Base-by-base conservation (phyloP, 768 basidiomycete species). In the Porphyrellus cyaneotinctus region DNA sequence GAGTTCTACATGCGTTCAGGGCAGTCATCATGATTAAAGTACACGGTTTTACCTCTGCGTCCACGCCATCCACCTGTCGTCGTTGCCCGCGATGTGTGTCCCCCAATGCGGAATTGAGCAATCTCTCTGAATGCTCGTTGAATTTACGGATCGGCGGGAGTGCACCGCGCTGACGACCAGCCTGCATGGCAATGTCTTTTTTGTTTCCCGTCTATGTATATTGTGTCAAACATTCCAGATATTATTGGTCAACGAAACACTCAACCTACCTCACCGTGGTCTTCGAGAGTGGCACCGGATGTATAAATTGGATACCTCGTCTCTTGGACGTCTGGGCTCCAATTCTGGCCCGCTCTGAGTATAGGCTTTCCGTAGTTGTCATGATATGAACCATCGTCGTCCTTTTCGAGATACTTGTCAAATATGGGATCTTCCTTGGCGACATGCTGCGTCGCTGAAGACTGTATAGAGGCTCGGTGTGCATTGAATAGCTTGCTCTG, bases 111-210 rank as follows among this genome's bases (percentile, higher is more conserved):
- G 90, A 84, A 52, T 87, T 86, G 13, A 98, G 73, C 11, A 97
- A 73, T 59, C 93, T 74, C 60, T 95, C 92, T 1, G 93, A 97
- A 68, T 99, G 97, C 64, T 97, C 93, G 63, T 98, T 99, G 72
- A 99, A 98, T 66, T 95, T 90, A 44, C 95, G 80, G 58, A 99
- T 98, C 43, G 98, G 78, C 0, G 97, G 97, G 22, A 99, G 71
- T 13, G 91, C 88, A 31, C 85, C 87, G 45, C 84, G 79, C 67
- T 97, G 89, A 62, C 87, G 81, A 15, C 97, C 97, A 13, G 95
- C 84, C 66, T 91, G 91, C 97, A 98, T 99, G 1, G 97, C 98
- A 20, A 90, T 66, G 61, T 99, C 97, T 66, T 80, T 85, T 58
- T 86, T 83, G 60, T 95, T 95, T 18, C 91, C 91, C 3, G 89